Base-by-base conservation (phyloP, 2,329 filamentous ascomycete species). In the Pestalotiopsis sp. region DNA sequence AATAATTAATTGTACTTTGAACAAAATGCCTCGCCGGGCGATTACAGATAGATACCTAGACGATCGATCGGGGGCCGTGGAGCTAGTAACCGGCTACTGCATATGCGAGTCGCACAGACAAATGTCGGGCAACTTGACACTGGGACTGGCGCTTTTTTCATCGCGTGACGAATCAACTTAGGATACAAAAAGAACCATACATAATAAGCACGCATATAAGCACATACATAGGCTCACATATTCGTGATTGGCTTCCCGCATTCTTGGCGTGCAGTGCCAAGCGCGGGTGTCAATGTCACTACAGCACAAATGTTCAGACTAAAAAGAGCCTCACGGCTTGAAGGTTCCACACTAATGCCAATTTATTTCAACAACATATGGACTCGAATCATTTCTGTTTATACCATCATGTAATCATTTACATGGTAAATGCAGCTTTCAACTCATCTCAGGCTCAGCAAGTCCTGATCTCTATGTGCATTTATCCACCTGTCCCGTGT, bases 221-320 rank as follows among this genome's bases (percentile, higher is more conserved):
- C 45, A 52, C 17, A 52, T 6, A 52, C 17, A 52, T n/a, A 27
- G 20, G 17, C 17, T 17, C 7, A 52, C 45, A n/a, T 9, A n/a
- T 36, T 59, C 23, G 6, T 14, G 9, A 59, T 17, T 13, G 14
- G 57, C 25, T 36, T 36, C 7, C 31, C 25, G 25, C 57, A 23
- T 59, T 20, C 57, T 59, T 27, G 27, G 57, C 27, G 57, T 59
- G 27, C 57, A 59, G 57, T 59, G 57, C 57, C 57, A 59, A 59
- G 57, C 4, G 20, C 57, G 45, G 45, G n/a, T n/a, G 45, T n/a
- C 45, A 20, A 52, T 52, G 45, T 52, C 20, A 52, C 45, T 36
- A 36, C 31, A 36, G 31, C 31, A 36, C 31, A 36, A 36, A 36
- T 36, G 45, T 52, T 20, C 45, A 52, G 17, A 52, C 45, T 59